phyloP scores from a whole-genome alignment of 495 filamentous ascomycete genomes.

The Daldinia childiae region DNA sequence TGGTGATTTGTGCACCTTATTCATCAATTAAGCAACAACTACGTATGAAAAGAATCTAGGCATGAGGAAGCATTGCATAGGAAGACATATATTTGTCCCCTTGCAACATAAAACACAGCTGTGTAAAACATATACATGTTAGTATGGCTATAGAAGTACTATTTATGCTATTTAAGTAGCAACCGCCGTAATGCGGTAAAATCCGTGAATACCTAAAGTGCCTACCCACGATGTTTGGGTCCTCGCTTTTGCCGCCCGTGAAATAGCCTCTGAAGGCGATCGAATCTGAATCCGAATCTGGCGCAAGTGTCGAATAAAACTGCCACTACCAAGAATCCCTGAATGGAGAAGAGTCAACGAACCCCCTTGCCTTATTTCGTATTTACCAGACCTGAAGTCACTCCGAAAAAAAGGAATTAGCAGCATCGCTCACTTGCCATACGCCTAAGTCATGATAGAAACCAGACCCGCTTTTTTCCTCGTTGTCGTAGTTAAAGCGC shows the following conservation, averaged over 20 bases:
- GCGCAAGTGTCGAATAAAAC: slow-evolving; percentile 14
- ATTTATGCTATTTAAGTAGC: slow-evolving; percentile 13
- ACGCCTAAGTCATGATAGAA: slow-evolving; percentile 32
- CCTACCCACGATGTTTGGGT: background rate
- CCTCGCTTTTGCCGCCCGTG: background rate
- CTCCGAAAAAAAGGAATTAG: slow-evolving; percentile 23
- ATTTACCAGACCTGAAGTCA: slow-evolving; percentile 26
- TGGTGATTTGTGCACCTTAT: no score
- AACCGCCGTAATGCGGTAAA: background rate
- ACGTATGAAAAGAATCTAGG: no score
- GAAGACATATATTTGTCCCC: background rate
- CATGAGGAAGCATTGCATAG: no score
- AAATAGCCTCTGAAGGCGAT: slow-evolving; percentile 15
- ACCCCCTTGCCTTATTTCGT: slow-evolving; percentile 10
- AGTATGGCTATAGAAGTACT: slow-evolving; percentile 16
- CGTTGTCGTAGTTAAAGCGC: slow-evolving; percentile 18
- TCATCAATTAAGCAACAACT: no score
- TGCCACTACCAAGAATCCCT: slow-evolving; percentile 2
- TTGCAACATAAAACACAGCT: background rate
- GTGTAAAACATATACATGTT: background rate
- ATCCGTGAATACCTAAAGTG: background rate
- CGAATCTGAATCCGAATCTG: slow-evolving; percentile 9
- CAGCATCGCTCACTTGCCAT: slow-evolving; percentile 37
- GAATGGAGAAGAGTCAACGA: background rate
- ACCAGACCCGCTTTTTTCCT: slow-evolving; percentile 19